Evolutionary conservation across 768 basidiomycete species (phyloP).

Genomic region (Amyloporia xantha): DNA sequence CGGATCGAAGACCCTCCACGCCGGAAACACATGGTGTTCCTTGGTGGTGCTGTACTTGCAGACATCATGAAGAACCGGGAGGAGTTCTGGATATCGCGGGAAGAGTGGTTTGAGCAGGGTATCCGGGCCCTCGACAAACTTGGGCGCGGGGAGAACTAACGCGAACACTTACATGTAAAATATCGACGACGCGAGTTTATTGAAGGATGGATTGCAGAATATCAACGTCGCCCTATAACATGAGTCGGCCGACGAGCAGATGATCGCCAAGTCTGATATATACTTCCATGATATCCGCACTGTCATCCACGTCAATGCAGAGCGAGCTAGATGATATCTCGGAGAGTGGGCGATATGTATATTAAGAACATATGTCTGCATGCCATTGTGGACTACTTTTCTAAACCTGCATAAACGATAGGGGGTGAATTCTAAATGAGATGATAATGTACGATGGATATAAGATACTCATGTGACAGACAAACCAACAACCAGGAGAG

Average conservation of each 20-base stretch:
- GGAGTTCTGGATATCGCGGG: conserved; percentile 93
- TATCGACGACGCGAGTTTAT: too few species aligned
- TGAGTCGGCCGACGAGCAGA: too few species aligned
- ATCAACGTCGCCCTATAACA: too few species aligned
- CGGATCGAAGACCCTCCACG: conserved; percentile 97
- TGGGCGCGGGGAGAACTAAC: conserved; percentile 49
- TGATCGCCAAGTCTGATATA: too few species aligned
- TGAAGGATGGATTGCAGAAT: too few species aligned
- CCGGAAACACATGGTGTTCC: conserved; percentile 99
- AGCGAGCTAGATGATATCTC: too few species aligned
- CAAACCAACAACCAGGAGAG: not conserved
- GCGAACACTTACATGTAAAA: not conserved
- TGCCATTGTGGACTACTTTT: not conserved
- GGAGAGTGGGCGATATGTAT: too few species aligned
- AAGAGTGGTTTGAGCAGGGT: conserved; percentile 95
- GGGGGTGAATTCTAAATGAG: not conserved
- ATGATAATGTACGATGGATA: not conserved
- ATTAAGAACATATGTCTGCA: not conserved
- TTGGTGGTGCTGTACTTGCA: conserved; percentile 95
- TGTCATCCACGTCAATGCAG: too few species aligned
- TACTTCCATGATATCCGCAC: too few species aligned
- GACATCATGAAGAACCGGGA: conserved; percentile 96
- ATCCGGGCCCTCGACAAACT: conserved; percentile 78
- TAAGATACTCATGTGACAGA: not conserved
- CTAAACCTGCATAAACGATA: not conserved